Conservation (phyloP, 805 yeast genomes). For the Wickerhamomyces ciferrii region DNA sequence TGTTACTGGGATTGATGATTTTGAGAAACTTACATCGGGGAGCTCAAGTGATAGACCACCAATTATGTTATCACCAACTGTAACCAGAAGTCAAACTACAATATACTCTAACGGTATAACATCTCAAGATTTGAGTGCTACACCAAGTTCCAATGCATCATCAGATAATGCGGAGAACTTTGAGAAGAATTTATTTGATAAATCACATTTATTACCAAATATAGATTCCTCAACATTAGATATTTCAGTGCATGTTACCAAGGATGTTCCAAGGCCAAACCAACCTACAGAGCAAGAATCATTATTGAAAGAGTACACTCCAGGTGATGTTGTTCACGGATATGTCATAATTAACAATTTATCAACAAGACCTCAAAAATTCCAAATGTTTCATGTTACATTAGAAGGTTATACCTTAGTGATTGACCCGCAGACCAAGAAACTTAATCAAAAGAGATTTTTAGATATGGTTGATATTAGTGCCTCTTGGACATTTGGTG, state of each 20-base stretch:
- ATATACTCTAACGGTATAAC: too few relatives aligned
- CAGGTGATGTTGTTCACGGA: slow-evolving; percentile 64
- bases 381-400: slow-evolving; percentile 56
- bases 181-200: slow-evolving; percentile 47
- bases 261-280: slow-evolving; percentile 41
- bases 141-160: not conserved
- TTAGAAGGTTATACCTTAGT: slow-evolving; percentile 36
- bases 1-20: too few relatives aligned
- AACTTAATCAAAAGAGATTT: slow-evolving; percentile 39
- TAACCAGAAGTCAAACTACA: too few relatives aligned
- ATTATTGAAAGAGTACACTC: slow-evolving; percentile 49
- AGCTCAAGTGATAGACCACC: too few relatives aligned
- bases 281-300: slow-evolving; percentile 21
- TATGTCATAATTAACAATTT: slow-evolving; percentile 45
- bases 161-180: not conserved
- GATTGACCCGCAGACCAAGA: slow-evolving; percentile 25
- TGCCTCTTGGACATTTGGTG: slow-evolving; percentile 49
- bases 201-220: slow-evolving; percentile 40
- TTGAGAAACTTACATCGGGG: too few relatives aligned
- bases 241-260: slow-evolving; percentile 46
- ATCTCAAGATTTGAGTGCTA: not conserved
- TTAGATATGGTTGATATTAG: slow-evolving; percentile 56
- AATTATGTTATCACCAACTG: too few relatives aligned
- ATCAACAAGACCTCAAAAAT: slow-evolving; percentile 41
- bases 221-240: slow-evolving; percentile 31